A percentile compares a stretch with the other conserved stretches of the same genome.
phyloP scores from a whole-genome alignment of 257 asterid genomes.

The Solanum arcanum region DNA sequence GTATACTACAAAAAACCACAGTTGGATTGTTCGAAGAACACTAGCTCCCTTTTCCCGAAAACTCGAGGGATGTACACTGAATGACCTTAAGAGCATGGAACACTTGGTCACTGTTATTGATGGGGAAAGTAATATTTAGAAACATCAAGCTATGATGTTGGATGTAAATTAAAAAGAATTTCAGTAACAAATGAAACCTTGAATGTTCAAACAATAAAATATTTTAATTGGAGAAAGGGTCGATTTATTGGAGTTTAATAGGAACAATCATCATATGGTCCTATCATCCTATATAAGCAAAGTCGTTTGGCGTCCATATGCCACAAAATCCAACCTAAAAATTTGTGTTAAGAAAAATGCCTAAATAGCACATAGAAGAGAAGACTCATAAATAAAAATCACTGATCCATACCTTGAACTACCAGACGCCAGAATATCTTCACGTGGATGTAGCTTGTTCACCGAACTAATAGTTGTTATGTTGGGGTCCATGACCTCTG shows the following conservation, averaged over 20 bases:
- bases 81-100: not conserved
- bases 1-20: not conserved
- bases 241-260: not conserved
- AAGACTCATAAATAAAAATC: not conserved
- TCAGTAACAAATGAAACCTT: not conserved
- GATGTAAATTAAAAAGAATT: not conserved
- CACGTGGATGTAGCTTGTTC: slow-evolving; percentile 87
- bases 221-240: not conserved
- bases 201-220: not conserved
- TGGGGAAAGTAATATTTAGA: not conserved
- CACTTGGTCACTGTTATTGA: not conserved
- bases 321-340: not conserved
- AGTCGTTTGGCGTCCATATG: not conserved
- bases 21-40: not conserved
- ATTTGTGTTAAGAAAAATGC: not conserved
- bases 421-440: slow-evolving; percentile 90
- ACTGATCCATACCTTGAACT: slow-evolving; percentile 67
- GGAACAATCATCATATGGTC: not conserved
- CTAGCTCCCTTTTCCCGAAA: not conserved
- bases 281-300: not conserved
- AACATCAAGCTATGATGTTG: not conserved
- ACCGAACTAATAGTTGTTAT: slow-evolving; percentile 91
- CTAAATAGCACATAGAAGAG: not conserved
- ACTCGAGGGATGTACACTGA: not conserved
- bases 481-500: slow-evolving; percentile 87